Evolutionary conservation across 345 rosid species (phyloP), one percentile per base, ranked within the genome.

Genomic region (Aethionema arabicum): DNA sequence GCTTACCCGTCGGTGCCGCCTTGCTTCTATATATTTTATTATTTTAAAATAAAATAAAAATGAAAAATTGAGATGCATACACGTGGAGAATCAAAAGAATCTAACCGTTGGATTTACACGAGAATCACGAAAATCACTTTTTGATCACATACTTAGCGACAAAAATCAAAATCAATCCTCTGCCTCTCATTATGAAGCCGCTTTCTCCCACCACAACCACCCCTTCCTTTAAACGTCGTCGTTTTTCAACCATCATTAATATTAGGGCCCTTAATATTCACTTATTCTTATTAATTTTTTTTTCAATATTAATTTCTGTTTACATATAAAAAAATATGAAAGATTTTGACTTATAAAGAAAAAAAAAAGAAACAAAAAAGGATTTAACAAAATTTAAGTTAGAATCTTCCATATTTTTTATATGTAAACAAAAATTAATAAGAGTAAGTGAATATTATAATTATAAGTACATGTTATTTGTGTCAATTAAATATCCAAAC

Each of bases 1-100:
- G 74, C 54, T 51, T 27, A 70, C 77, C 80, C 82, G 84, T 81
- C 83, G 85, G 85, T 81, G 82, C 80, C 82, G 82, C 71, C 82
- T 62, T 40, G 15, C 16, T 38, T 38, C 47, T 51, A 21, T 13
- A 2, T 44, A 30, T 38, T 14, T 14, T 27, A 32, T 11, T 29
- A 11, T 32, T n/a, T 4, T 3, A 15, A 13, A 2, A 6, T 51
- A 37, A 8, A 15, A 59, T 33, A 48, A 43, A 50, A 39, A 8
- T 38, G 49, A 32, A 52, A 52, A 60, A 21, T 21, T 46, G 36
- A 4, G 69, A 64, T 58, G 2, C 16, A 15, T 48, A 45, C 61
- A 62, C 49, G 52, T 68, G 79, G 56, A 55, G 3, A 43, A 39
- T 9, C 42, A 16, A 45, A 2, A 32, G 63, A 53, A 58, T 31